Evolutionary conservation across 1,139 yeast genomes (phyloP).

Genomic region (Kurtzmaniella quercitrusa): DNA sequence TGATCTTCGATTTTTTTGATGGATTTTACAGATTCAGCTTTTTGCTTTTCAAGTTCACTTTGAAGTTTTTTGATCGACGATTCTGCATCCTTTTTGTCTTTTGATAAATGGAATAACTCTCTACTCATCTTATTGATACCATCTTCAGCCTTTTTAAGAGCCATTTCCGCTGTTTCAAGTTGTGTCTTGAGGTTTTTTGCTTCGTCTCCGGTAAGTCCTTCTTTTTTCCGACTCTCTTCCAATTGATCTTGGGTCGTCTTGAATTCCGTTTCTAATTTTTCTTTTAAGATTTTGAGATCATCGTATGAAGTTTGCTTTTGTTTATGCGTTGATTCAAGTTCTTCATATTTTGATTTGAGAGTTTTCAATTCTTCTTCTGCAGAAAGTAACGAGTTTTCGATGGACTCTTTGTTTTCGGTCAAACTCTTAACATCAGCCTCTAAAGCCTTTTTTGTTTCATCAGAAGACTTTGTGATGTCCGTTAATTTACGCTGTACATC

Average conservation of each 20-base stretch:
- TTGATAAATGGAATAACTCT: conserved; percentile 65
- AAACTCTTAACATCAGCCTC: conserved; percentile 14
- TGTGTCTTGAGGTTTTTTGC: conserved; percentile 23
- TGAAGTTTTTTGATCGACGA: conserved; percentile 34
- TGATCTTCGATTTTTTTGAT: conserved; percentile 20
- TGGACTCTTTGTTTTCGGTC: conserved; percentile 11
- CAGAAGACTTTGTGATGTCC: conserved; percentile 23
- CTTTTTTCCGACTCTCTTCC: conserved; percentile 23
- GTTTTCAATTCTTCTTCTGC: conserved; percentile 19
- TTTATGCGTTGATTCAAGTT: conserved; percentile 24
- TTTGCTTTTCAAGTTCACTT: conserved; percentile 31
- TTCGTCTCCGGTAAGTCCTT: conserved; percentile 15
- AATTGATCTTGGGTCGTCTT: conserved; percentile 25
- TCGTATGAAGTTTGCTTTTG: conserved; percentile 27
- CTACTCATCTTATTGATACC: conserved; percentile 90
- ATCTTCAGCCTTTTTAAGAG: conserved; percentile 70
- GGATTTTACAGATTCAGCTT: conserved; percentile 17
- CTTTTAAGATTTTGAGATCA: conserved; percentile 28
- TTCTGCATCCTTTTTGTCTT: conserved; percentile 54
- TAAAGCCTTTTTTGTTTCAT: conserved; percentile 17
- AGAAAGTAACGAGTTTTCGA: conserved; percentile 12
- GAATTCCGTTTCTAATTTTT: conserved; percentile 27
- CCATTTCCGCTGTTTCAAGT: conserved; percentile 28
- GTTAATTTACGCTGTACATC: conserved; percentile 19
- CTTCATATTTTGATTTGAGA: conserved; percentile 19